These are phyloP conservation scores for Mallotus japonicus DNA, from an alignment of 441 rosid genomes.

Conservation along the genomic window DNA sequence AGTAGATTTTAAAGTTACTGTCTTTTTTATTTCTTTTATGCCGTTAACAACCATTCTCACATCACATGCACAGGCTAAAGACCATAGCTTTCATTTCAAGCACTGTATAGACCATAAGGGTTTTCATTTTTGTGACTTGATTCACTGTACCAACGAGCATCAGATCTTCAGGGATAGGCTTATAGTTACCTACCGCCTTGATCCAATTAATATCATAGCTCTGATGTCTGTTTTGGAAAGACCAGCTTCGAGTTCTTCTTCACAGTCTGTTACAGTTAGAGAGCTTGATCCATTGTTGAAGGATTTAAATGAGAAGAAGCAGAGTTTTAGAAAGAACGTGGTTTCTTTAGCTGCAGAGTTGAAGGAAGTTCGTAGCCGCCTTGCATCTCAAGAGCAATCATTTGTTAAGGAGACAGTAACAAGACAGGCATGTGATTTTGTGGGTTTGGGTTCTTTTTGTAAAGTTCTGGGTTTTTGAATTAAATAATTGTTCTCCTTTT, in stretches of 20 bases:
- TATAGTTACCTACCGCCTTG: constrained; percentile 17
- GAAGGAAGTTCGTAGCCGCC: constrained; percentile 71
- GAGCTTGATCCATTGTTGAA: constrained; percentile 79
- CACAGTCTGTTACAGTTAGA: constrained; percentile 30
- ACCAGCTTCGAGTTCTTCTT: constrained; percentile 27
- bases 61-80: constrained; percentile 38
- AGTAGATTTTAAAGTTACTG: constrained; percentile 21
- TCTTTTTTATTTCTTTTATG: constrained; percentile 16
- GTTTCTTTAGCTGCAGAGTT: constrained; percentile 87
- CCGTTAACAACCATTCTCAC: constrained; percentile 34
- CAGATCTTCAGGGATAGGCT: constrained; percentile 24
- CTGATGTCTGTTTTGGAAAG: constrained; percentile 47
- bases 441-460: constrained; percentile 21
- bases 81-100: constrained; percentile 27
- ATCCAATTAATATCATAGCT: constrained; percentile 1
- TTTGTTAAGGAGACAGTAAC: constrained; percentile 69
- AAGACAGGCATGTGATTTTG: constrained; percentile 59
- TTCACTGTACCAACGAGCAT: constrained; percentile 23
- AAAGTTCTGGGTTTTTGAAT: constrained; percentile 12
- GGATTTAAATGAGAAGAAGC: constrained; percentile 95
- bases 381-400: constrained; percentile 62
- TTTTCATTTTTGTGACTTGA: constrained; percentile 22
- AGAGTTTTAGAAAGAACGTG: constrained; percentile 73
- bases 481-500: constrained; percentile 20
- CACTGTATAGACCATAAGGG: constrained; percentile 13